A percentile compares a stretch with the other conserved stretches of the same genome.
Evolutionary conservation across 1,139 yeast genomes (phyloP).

Genomic region (Sugiyamaella novakii): DNA sequence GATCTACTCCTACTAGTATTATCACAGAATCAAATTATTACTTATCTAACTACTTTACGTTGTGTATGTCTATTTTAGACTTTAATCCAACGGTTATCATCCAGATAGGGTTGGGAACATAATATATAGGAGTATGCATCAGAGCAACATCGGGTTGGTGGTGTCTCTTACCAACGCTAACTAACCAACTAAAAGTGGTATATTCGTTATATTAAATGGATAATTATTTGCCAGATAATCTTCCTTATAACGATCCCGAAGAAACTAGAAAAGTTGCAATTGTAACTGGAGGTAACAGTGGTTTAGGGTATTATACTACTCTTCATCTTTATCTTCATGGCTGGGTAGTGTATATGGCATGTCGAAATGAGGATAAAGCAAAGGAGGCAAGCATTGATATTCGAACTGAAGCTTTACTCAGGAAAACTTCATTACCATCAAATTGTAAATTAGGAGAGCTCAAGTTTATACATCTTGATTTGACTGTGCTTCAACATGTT

Average conservation of each 20-base stretch:
- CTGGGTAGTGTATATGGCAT: constrained; percentile 69
- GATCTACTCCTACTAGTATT: too few relatives aligned
- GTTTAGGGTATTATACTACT: constrained; percentile 77
- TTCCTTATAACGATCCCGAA: constrained; percentile 32
- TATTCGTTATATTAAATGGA: neutral
- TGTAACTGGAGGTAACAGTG: constrained; percentile 80
- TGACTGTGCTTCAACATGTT: constrained; percentile 60
- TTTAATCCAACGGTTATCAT: too few relatives aligned
- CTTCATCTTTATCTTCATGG: constrained; percentile 81
- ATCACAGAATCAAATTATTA: too few relatives aligned
- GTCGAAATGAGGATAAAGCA: constrained; percentile 62
- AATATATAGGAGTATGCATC: too few relatives aligned
- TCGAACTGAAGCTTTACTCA: constrained; percentile 52
- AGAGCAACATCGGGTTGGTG: too few relatives aligned
- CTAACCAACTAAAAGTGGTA: too few relatives aligned
- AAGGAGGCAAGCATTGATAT: constrained; percentile 58
- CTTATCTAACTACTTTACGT: too few relatives aligned
- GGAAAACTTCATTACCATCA: constrained; percentile 33
- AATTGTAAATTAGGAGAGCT: constrained; percentile 55
- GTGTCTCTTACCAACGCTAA: too few relatives aligned
- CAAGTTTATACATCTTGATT: constrained; percentile 61
- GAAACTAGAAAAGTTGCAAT: constrained; percentile 58
- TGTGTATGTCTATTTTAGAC: too few relatives aligned
- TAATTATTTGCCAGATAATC: constrained; percentile 26
- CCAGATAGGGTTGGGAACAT: too few relatives aligned